These are phyloP conservation scores for Colletotrichum ledebouriae DNA, from an alignment of 2,329 filamentous ascomycete genomes.

Conservation along the genomic window DNA sequence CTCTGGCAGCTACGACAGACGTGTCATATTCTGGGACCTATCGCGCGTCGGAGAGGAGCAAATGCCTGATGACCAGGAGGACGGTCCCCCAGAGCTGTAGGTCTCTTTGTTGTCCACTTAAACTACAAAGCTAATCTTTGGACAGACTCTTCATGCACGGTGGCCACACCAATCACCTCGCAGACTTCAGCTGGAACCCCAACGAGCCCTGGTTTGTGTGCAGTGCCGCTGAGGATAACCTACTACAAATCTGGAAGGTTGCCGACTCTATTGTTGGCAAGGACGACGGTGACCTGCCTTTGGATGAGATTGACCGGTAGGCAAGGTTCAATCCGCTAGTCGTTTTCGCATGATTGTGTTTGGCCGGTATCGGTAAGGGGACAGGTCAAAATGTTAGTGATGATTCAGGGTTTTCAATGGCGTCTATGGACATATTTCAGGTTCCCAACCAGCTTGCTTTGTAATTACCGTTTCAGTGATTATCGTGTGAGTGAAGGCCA, in stretches of 20 bases:
- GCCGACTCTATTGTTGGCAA: conserved; percentile 85
- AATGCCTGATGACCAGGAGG: conserved; percentile 92
- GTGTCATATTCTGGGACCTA: conserved; percentile 97
- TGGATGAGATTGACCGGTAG: conserved; percentile 81
- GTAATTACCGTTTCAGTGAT: no score
- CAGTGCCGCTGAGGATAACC: conserved; percentile 95
- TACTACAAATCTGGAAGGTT: conserved; percentile 95
- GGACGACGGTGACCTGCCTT: conserved; percentile 80
- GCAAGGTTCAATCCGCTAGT: conserved; percentile 32
- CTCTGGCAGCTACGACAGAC: conserved; percentile 91
- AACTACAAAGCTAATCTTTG: conserved; percentile 43
- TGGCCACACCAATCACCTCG: conserved; percentile 95
- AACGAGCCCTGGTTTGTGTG: conserved; percentile 98
- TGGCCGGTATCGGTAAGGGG: conserved; percentile 19
- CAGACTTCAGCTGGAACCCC: conserved; percentile 97
- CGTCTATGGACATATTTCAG: conserved; percentile 35
- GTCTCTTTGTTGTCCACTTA: not conserved
- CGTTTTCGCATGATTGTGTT: conserved; percentile 1
- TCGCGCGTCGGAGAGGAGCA: conserved; percentile 94
- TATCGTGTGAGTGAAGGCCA: no score
- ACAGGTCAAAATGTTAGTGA: conserved; percentile 23
- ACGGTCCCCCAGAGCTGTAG: conserved; percentile 93
- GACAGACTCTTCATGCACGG: conserved; percentile 95
- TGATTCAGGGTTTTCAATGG: conserved; percentile 36
- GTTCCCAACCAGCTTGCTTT: conserved; percentile 32